Percentiles rank a stretch among this genome's conserved stretches.
phyloP scores from a whole-genome alignment of 2,329 filamentous ascomycete species.

The Neurospora sp. region DNA sequence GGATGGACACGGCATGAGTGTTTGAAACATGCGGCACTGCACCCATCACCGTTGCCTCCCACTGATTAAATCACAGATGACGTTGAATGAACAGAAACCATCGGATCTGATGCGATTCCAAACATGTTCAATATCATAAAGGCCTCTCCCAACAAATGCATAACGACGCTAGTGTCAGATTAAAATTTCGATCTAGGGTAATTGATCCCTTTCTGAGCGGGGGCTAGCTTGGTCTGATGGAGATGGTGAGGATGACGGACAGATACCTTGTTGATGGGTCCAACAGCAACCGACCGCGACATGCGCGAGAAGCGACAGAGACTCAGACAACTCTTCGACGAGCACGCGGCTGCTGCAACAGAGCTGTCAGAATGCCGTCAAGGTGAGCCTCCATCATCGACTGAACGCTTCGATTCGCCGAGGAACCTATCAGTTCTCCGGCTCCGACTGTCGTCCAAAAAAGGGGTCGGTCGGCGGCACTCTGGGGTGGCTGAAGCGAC shows the following conservation, averaged over 20 bases:
- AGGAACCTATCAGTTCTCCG: background rate
- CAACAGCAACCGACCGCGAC: background rate
- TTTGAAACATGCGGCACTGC: background rate
- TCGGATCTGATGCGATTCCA: background rate
- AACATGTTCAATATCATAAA: background rate
- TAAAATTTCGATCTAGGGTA: background rate
- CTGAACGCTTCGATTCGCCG: background rate
- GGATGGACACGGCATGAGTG: background rate
- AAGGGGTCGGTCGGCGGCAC: background rate
- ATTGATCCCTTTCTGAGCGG: background rate
- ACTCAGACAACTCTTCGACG: background rate
- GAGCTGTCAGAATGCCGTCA: background rate
- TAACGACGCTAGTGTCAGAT: background rate
- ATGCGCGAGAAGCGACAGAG: background rate
- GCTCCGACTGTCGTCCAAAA: background rate
- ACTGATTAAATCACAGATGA: background rate
- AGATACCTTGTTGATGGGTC: background rate
- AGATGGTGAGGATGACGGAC: background rate
- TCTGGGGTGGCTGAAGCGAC: background rate
- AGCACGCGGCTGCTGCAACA: background rate
- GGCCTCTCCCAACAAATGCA: background rate
- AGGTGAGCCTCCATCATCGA: background rate
- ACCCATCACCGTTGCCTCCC: background rate
- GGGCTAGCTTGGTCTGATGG: background rate
- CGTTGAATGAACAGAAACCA: background rate